These are phyloP conservation scores for Tolypocladium inflatum DNA, from an alignment of 2,329 filamentous ascomycete genomes.

Conservation along the genomic window DNA sequence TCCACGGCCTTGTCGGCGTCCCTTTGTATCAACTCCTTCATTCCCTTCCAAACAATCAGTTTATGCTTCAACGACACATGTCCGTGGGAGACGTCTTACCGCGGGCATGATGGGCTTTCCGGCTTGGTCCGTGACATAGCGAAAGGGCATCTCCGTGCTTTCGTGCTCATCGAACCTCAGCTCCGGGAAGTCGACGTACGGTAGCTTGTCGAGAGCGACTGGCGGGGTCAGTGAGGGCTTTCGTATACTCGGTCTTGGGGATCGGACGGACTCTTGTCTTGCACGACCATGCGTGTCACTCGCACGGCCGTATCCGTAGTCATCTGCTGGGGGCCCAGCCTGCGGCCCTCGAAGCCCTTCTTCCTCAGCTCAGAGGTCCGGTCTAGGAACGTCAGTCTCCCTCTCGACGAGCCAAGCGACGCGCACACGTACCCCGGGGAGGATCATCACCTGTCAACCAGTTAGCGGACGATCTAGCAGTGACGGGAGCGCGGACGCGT, in stretches of 20 bases:
- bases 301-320: constrained; percentile 95
- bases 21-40: constrained; percentile 87
- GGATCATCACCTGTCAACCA: constrained; percentile 70
- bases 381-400: constrained; percentile 42
- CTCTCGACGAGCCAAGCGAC: constrained; percentile 1
- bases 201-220: constrained; percentile 72
- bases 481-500: constrained; percentile 17
- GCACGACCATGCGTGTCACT: constrained; percentile 81
- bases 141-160: constrained; percentile 95
- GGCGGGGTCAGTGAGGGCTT: neutral
- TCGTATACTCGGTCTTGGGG: neutral
- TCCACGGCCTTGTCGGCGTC: constrained; percentile 89
- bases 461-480: constrained; percentile 5
- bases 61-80: neutral
- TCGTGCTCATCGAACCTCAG: constrained; percentile 85
- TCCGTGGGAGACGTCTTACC: constrained; percentile 38
- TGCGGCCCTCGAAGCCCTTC: constrained; percentile 82
- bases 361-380: constrained; percentile 90
- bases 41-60: constrained; percentile 52
- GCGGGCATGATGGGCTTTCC: constrained; percentile 85
- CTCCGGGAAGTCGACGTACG: constrained; percentile 82
- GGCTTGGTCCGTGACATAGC: constrained; percentile 71
- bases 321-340: constrained; percentile 91
- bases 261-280: constrained; percentile 59
- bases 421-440: constrained; percentile 59